Evolutionary conservation across 176 grass and related monocot genomes (phyloP), one percentile per base, ranked within the genome.

Genomic region (Raddia guianensis): DNA sequence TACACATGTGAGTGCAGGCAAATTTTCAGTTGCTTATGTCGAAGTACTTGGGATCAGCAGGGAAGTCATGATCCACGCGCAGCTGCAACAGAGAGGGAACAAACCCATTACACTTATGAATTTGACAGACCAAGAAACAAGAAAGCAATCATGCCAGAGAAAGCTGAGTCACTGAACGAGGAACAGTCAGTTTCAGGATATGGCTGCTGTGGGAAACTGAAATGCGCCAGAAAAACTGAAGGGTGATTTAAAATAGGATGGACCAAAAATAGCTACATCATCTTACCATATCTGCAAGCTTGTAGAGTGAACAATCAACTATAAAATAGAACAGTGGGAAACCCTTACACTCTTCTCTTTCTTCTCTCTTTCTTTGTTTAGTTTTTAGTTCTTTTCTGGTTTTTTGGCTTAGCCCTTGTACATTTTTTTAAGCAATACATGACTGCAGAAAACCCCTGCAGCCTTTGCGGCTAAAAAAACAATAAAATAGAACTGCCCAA

Each of bases 41-140:
- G 12, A 98, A 98, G 84, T 98, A 98, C 85, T 98, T 98, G 57
- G 96, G 96, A 83, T 98, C 86, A 9, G 92, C 92, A 61, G 96
- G 96, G 63, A 98, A 98, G 70, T 93, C 86, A 59, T 98, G 88
- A 75, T 95, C 92, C 84, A 98, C 88, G 33, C 86, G 85, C 68
- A 98, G 67, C 96, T 98, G 88, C 81, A 84, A 83, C 53, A 63
- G 68, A 75, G 63, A 43, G 44, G 34, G 59, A 69, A 61, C 0
- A 14, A 46, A 0, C 66, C 21, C 1, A 35, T 79, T 61, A 73
- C 72, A 51, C 44, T 43, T 18, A 68, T 6, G 3, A 43, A 74
- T 52, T 79, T 62, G 67, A 35, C 51, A 19, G 7, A 60, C 66
- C 5, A 73, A 18, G 8, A 85, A 72, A 59, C 21, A 52, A 66